Base-by-base conservation (phyloP, 129 eudicot species). In the Artemisia argyi region DNA sequence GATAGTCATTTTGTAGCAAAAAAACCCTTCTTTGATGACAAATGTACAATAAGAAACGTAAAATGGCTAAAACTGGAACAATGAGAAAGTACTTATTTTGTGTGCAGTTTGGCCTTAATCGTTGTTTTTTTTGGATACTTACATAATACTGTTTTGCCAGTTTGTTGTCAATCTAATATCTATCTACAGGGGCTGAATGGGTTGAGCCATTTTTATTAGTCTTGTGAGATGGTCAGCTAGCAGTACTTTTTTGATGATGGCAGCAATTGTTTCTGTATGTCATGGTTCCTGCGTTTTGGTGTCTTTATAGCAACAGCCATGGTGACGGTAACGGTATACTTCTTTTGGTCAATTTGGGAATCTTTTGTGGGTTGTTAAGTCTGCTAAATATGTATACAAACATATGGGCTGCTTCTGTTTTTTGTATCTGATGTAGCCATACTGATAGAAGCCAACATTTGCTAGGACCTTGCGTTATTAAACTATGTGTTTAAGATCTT, bases 391-490 rank as follows among this genome's bases (percentile, higher is more conserved):
- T 52, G 57, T 28, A 49, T 65, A 61, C 61, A 35, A 42, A 59
- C 61, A 53, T 74, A 68, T 76, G 47, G 70, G 80, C 75, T 76
- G 63, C 80, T 76, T 55, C 44, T 59, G 46, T 68, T 68, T 76
- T 76, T 76, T 49, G 54, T 68, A 24, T 39, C 46, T 59, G 62
- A 32, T 70, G 62, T 61, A 77, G 76, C 66, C 72, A n/a, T 66
- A 70, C 52, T 51, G 10, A 74, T 76, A 68, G 71, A 77, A 77
- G 69, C 71, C 44, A 50, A 71, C 66, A 22, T 71, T 56, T 67
- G 57, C 51, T 67, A 76, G 24, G 68, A 22, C 56, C 22, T 44
- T 52, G 19, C 26, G 51, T 59, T 47, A 66, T 20, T 67, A 17
- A 49, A 18, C 7, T 24, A 46, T 56, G 15, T 44, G 47, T 16